Evolutionary conservation across 441 rosid genomes (phyloP).

Genomic region (Adansonia rubrostipa): DNA sequence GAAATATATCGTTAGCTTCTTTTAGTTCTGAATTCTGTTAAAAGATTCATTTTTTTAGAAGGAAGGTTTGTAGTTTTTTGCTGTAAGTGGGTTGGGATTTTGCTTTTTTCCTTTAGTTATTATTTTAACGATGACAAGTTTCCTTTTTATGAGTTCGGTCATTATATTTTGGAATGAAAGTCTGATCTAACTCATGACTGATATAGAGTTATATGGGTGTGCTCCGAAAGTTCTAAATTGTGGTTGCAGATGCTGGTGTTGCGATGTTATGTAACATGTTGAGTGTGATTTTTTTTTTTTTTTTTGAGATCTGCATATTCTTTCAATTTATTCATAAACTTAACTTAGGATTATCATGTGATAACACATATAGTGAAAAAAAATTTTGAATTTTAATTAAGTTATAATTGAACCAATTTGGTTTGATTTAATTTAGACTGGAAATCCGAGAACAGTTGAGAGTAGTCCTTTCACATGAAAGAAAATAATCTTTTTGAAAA

Average conservation of each 20-base stretch:
- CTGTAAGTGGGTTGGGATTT: background rate
- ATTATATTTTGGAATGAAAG: background rate
- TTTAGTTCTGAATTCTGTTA: background rate
- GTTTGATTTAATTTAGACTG: too few relatives aligned
- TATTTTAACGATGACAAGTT: background rate
- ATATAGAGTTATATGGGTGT: background rate
- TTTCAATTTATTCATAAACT: too few relatives aligned
- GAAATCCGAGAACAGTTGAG: background rate
- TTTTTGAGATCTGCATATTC: background rate
- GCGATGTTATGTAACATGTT: too few relatives aligned
- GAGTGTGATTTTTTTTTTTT: background rate
- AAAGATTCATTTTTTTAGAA: background rate
- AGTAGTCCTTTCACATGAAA: background rate
- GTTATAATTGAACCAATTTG: too few relatives aligned
- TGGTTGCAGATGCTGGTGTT: too few relatives aligned
- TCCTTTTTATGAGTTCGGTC: background rate
- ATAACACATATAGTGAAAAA: too few relatives aligned
- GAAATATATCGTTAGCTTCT: background rate
- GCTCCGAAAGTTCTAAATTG: too few relatives aligned
- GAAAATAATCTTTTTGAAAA: too few relatives aligned
- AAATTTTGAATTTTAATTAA: too few relatives aligned
- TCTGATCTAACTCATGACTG: background rate
- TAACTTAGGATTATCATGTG: too few relatives aligned
- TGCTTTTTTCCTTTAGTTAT: background rate
- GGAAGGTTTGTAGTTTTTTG: background rate